Percentiles rank a stretch among this genome's conserved stretches.
Conservation (phyloP, 495 filamentous ascomycete species). For the Penicillium crystallinum region DNA sequence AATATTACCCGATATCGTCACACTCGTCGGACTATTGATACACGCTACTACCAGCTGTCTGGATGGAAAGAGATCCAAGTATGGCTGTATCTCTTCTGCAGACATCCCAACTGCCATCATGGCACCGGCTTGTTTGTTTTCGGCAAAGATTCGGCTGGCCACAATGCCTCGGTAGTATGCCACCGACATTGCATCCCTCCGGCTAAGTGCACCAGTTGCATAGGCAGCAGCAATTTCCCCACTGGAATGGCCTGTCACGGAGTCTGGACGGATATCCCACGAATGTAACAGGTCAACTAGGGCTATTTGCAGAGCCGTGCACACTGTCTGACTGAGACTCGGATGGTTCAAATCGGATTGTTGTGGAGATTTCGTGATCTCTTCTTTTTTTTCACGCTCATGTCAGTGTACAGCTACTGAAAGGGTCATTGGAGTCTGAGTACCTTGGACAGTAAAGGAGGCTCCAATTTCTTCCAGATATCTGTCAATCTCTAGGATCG, state of each 20-base stretch:
- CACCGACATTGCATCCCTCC: conserved; percentile 32
- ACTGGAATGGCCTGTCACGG: conserved; percentile 55
- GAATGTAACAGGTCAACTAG: conserved; percentile 28
- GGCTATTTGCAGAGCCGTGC: conserved; percentile 28
- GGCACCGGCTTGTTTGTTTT: conserved; percentile 9
- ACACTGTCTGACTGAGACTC: conserved; percentile 18
- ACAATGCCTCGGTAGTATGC: conserved; percentile 27
- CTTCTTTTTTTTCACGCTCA: background rate
- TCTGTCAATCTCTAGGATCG: conserved; percentile 16
- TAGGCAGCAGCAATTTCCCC: conserved; percentile 53
- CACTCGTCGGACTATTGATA: conserved; percentile 40
- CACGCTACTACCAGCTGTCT: conserved; percentile 37
- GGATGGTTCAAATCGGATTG: conserved; percentile 13
- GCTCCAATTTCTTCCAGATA: conserved; percentile 14
- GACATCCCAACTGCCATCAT: conserved; percentile 36
- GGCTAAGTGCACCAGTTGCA: conserved; percentile 18
- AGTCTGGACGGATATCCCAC: conserved; percentile 23
- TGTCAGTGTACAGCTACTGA: background rate
- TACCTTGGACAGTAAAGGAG: conserved; percentile 21
- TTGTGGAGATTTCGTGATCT: conserved; percentile 6
- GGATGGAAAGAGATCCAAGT: conserved; percentile 4
- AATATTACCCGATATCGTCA: conserved; percentile 42
- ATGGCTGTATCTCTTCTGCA: conserved; percentile 13
- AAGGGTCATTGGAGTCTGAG: background rate
- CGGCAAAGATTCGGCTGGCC: conserved; percentile 10